Base-by-base conservation (phyloP, 805 yeast species). In the Ogataea paraovalis region DNA sequence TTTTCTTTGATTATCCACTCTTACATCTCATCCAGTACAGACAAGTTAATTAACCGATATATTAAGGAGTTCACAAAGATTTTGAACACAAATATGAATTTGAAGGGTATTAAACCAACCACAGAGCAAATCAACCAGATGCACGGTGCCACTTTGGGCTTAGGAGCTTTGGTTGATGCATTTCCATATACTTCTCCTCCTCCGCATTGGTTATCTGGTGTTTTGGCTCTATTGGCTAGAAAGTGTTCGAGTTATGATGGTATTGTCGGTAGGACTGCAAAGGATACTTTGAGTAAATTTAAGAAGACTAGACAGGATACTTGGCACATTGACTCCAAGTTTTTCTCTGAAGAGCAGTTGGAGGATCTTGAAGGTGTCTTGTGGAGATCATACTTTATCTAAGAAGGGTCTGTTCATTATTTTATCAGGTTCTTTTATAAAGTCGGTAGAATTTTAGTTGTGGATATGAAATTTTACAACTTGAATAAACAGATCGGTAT, bases 291-390 rank as follows among this genome's bases (percentile, higher is more conserved):
- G 43, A 83, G 96, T 53, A 83, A 81, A 52, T 94, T 94, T 70
- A 92, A 91, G 64, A 90, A 90, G 70, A 81, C 88, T 5, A 78
- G 98, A 54, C 95, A 91, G 49, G 99, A 92, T 59, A 89, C 97
- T 0, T 92, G 99, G 99, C 96, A 87, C 59, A 79, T 89, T 49
- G 99, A 92, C 62, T 77, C 85, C 50, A 74, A 74, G 54, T 80
- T 77, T 13, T 94, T 92, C 64, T 80, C 82, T 8, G 79, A 76
- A 42, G 87, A 84, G 4, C 95, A 92, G 65, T 71, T 90, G 43
- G 94, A 89, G 60, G 96, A 89, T 62, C 69, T 92, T 40, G 99
- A 92, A 64, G 99, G 99, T 38, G 97, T 92, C 3, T 67, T 91
- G 23, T 85, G 96, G 87, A 85, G 87, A 64, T 87, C 96, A 62